A percentile compares a stretch with the other conserved stretches of the same genome.
Conservation (phyloP, 2,329 filamentous ascomycete species). For the Alternaria hordeiaustralica region DNA sequence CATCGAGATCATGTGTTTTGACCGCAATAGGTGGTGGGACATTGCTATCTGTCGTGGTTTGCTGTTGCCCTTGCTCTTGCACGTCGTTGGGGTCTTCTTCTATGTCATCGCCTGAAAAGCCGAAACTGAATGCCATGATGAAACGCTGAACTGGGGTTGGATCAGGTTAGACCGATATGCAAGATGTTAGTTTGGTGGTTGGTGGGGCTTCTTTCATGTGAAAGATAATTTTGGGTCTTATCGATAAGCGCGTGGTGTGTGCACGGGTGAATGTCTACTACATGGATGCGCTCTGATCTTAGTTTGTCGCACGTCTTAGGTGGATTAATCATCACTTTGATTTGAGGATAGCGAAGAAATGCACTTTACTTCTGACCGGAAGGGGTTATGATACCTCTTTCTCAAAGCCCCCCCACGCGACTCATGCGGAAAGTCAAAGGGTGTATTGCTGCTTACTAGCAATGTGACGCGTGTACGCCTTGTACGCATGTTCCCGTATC, state of each 20-base stretch:
- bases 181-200: not conserved
- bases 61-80: slow-evolving; percentile 12
- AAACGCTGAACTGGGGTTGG: not conserved
- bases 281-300: not conserved
- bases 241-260: slow-evolving; percentile 29
- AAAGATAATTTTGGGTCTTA: slow-evolving; percentile 27
- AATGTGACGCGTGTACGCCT: not conserved
- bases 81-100: slow-evolving; percentile 55
- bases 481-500: not conserved
- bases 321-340: not conserved
- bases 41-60: slow-evolving; percentile 8
- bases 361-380: not conserved
- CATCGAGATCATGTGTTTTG: slow-evolving; percentile 53
- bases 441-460: not conserved
- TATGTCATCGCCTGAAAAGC: slow-evolving; percentile 66
- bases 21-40: slow-evolving; percentile 46
- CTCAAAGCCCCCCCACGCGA: not conserved
- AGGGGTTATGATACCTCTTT: not conserved
- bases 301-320: not conserved
- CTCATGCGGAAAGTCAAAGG: not conserved
- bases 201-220: slow-evolving; percentile 10
- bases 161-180: not conserved
- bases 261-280: slow-evolving; percentile 17
- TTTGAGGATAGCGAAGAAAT: too few species aligned
- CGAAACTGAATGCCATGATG: slow-evolving; percentile 60